Evolutionary conservation across 495 filamentous ascomycete species (phyloP).

Genomic region (Lasiosphaeria ovina): DNA sequence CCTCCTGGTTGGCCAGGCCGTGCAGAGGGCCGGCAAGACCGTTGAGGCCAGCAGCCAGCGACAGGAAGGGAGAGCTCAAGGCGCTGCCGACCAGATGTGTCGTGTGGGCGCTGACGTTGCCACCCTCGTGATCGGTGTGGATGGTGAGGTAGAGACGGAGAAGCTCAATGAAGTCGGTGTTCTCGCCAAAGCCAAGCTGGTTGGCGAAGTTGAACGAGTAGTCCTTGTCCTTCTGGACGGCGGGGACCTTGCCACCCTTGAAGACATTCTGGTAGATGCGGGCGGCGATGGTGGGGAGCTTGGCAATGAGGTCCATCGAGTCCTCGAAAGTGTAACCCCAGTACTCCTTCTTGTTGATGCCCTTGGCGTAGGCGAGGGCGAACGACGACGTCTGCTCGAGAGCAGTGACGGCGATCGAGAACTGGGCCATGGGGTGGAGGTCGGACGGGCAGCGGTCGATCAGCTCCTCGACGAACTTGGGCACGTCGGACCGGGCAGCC

Average conservation of each 20-base stretch:
- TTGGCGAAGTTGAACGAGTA: constrained; percentile 98
- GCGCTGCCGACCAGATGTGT: constrained; percentile 97
- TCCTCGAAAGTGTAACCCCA: constrained; percentile 99
- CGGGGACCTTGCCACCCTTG: constrained; percentile 97
- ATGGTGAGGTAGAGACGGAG: constrained; percentile 98
- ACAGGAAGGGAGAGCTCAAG: constrained; percentile 95
- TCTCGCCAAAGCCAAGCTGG: constrained; percentile 92
- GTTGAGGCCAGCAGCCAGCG: constrained; percentile 91
- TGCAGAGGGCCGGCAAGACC: constrained; percentile 97
- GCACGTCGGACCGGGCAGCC: constrained; percentile 94
- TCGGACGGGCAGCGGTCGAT: constrained; percentile 98
- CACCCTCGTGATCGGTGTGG: constrained; percentile 98
- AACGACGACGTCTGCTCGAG: constrained; percentile 98
- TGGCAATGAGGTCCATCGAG: constrained; percentile 99
- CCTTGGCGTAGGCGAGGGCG: constrained; percentile 96
- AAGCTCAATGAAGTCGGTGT: constrained; percentile 96
- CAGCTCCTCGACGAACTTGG: constrained; percentile 96
- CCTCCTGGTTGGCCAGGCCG: constrained; percentile 98
- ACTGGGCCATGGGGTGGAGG: constrained; percentile 99
- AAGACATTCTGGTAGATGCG: constrained; percentile 99
- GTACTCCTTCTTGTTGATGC: constrained; percentile 98
- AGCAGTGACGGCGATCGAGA: constrained; percentile 94
- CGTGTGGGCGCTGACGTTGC: constrained; percentile 97
- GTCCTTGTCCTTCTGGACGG: constrained; percentile 97
- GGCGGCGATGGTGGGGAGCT: constrained; percentile 95